Evolutionary conservation across 2,329 filamentous ascomycete species (phyloP).

Genomic region (Monilinia polystroma): DNA sequence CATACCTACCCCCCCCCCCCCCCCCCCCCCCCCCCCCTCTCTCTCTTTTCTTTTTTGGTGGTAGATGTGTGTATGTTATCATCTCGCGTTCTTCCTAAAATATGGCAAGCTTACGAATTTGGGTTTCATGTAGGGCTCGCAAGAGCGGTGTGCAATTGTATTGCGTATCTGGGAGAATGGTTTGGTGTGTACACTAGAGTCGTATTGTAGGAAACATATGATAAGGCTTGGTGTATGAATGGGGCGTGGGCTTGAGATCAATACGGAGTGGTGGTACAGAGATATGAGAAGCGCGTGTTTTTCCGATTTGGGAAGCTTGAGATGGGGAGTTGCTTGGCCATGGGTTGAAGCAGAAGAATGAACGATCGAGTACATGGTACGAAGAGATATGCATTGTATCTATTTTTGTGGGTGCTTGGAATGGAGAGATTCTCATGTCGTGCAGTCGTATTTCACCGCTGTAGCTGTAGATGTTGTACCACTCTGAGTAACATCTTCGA

Average conservation of each 20-base stretch:
- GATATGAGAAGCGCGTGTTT: not conserved
- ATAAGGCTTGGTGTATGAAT: slow-evolving; percentile 2
- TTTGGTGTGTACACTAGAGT: not conserved
- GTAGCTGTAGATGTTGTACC: not conserved
- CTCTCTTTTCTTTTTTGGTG: not conserved
- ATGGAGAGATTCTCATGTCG: not conserved
- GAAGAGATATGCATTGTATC: not conserved
- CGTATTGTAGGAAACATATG: not conserved
- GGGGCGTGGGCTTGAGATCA: not conserved
- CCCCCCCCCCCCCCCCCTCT: too few species aligned
- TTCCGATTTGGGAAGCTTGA: not conserved
- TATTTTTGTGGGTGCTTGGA: not conserved
- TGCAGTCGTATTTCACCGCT: not conserved
- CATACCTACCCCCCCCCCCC: not conserved
- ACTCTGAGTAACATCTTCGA: not conserved
- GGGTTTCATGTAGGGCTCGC: not conserved
- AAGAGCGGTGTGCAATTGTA: not conserved
- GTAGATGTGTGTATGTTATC: not conserved
- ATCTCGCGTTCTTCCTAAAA: slow-evolving; percentile 9
- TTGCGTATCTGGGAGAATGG: not conserved
- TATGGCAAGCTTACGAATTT: not conserved
- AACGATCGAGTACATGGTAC: not conserved
- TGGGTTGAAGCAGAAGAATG: not conserved
- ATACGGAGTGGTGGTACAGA: not conserved
- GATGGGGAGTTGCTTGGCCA: not conserved